phyloP scores from a whole-genome alignment of 805 yeast genomes.

The Saccharomycopsis sp. region DNA sequence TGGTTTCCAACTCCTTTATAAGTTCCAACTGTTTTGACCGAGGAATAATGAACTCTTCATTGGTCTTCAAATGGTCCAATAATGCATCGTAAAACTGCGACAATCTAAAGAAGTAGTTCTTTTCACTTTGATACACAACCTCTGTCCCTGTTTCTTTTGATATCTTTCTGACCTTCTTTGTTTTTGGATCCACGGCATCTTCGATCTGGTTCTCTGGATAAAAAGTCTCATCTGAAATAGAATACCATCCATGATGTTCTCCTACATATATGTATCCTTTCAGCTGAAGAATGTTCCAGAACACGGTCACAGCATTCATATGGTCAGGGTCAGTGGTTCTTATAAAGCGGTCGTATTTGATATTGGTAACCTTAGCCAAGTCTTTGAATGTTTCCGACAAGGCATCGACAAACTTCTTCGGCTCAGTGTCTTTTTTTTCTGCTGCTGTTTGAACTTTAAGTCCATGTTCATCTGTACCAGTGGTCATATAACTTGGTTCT shows the following conservation, averaged over 20 bases:
- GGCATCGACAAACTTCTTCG: conserved; percentile 67
- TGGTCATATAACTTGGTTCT: conserved; percentile 52
- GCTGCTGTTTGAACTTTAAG: conserved; percentile 90
- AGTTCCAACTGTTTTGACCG: conserved; percentile 45
- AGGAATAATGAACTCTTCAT: conserved; percentile 66
- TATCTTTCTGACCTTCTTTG: conserved; percentile 27
- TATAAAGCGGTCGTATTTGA: conserved; percentile 69
- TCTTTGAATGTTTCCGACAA: conserved; percentile 57
- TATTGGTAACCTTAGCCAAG: conserved; percentile 52
- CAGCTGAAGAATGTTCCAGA: conserved; percentile 60
- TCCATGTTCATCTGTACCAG: conserved; percentile 98
- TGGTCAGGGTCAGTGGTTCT: conserved; percentile 90
- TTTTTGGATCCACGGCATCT: conserved; percentile 27
- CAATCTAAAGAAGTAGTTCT: conserved; percentile 79
- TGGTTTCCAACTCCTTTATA: conserved; percentile 47
- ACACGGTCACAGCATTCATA: conserved; percentile 47
- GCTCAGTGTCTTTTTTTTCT: conserved; percentile 40
- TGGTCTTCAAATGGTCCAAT: conserved; percentile 39
- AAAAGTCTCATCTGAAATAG: conserved; percentile 89
- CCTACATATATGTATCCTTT: conserved; percentile 76
- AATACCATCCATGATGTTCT: conserved; percentile 89
- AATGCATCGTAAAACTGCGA: conserved; percentile 52
- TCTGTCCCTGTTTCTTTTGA: conserved; percentile 66
- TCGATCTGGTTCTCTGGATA: conserved; percentile 76
- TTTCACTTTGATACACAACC: conserved; percentile 71